Conservation (phyloP, 2,329 filamentous ascomycete species). For the Pestalotiopsis sp. region DNA sequence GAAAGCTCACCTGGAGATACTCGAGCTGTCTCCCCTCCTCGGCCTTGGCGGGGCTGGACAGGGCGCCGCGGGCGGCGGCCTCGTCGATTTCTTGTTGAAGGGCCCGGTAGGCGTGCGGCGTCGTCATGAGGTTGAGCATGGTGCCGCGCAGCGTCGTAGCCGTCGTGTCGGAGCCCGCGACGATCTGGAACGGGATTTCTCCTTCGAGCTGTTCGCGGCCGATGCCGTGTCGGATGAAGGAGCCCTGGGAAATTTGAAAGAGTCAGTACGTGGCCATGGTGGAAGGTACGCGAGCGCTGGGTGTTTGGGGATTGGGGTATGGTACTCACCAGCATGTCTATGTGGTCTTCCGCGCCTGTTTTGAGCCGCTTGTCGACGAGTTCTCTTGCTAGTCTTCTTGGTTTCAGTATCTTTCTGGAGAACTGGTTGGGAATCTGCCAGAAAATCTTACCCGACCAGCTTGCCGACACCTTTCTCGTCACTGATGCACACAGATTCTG, state of each 20-base stretch:
- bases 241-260: neutral
- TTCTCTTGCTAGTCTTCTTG: neutral
- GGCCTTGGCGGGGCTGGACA: conserved; percentile 30
- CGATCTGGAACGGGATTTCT: conserved; percentile 29
- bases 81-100: conserved; percentile 48
- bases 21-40: conserved; percentile 33
- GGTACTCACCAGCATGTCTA: conserved; percentile 7
- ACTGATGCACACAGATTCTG: neutral
- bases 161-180: conserved; percentile 50
- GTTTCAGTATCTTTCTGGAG: neutral
- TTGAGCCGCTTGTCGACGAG: neutral
- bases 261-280: too few species aligned
- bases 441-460: conserved; percentile 17
- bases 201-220: conserved; percentile 44
- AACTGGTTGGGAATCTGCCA: too few species aligned
- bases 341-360: neutral
- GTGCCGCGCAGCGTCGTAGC: conserved; percentile 51
- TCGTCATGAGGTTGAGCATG: conserved; percentile 49
- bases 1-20: conserved; percentile 20
- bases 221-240: conserved; percentile 47
- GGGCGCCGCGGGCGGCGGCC: conserved; percentile 31
- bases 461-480: conserved; percentile 20
- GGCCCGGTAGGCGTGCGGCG: conserved; percentile 43
- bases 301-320: too few species aligned
- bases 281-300: too few species aligned